Evolutionary conservation across 179 eudicot genomes (phyloP), one percentile per base, ranked within the genome.

Genomic region (Silene noctiflora): DNA sequence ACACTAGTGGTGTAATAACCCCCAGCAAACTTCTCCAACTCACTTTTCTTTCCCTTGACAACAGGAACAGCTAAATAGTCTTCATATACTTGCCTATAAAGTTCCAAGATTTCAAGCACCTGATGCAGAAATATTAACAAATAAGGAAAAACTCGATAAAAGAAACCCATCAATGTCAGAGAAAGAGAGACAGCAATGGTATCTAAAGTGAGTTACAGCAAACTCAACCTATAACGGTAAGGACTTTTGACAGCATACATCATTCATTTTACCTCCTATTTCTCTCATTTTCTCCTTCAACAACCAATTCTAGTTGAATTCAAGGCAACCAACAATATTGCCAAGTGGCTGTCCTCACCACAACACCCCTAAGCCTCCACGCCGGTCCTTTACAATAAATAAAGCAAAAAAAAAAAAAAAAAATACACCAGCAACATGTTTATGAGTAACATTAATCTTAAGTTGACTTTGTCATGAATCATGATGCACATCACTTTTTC

Each of bases 1-100:
- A 96, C 97, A 81, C 94, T 91, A 20, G 97, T 96, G 19, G 99
- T 96, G 77, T 96, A 96, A 69, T 90, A 91, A 68, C 99, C 99
- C 75, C 99, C 98, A 60, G 98, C 99, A 87, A 96, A 96, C 81
- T 96, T 96, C 86, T 96, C 99, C 78, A 89, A 77, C 74, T 96
- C 98, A 77, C 99, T 96, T 79, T 96, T 96, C 83, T 90, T 93
- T 22, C 99, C 97, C 82, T 90, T 93, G 42, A 93, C 73, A 21
- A 96, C 96, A 14, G 99, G 99, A 81, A 96, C 91, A 77, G 98
- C 99, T 85, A 96, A 80, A 83, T 81, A 91, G 16, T 96, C 99
- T 86, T 96, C 99, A 81, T 93, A 95, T 66, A 95, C 85, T 21
- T 86, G 86, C 63, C 96, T 87, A 83, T 96, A 96, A 21, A 96